Conservation (phyloP, 2,329 filamentous ascomycete genomes). For the Xenoacremonium recifei region DNA sequence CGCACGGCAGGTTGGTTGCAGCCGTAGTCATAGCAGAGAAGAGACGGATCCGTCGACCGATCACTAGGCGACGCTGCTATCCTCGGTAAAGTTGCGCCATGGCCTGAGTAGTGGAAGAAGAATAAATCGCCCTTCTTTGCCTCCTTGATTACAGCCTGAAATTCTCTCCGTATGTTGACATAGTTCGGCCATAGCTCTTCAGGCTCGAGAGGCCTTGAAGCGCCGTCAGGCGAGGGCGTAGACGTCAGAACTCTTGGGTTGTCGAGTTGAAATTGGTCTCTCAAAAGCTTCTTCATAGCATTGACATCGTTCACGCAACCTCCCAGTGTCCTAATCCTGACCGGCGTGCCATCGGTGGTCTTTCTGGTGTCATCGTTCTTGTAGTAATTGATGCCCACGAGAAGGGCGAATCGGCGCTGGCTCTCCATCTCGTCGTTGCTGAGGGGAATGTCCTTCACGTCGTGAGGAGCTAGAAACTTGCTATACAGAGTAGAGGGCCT, state of each 20-base stretch:
- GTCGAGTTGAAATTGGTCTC: not conserved
- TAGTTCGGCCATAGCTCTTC: slow-evolving; percentile 1
- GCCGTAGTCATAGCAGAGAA: slow-evolving; percentile 7
- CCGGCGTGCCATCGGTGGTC: not conserved
- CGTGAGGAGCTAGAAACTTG: too few relatives aligned
- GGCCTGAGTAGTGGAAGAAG: slow-evolving; percentile 11
- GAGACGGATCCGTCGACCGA: slow-evolving; percentile 4
- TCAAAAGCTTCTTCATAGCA: not conserved
- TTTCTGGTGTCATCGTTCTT: not conserved
- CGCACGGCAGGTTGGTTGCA: slow-evolving; percentile 3
- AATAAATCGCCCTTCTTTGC: slow-evolving; percentile 6
- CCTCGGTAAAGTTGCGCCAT: slow-evolving; percentile 2
- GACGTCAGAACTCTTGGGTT: slow-evolving; percentile 3
- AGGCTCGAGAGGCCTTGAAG: not conserved
- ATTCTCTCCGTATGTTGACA: slow-evolving; percentile 5
- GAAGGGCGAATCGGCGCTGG: too few relatives aligned
- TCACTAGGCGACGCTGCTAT: not conserved
- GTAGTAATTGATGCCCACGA: slow-evolving; percentile 1
- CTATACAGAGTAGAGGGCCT: too few relatives aligned
- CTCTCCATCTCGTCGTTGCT: too few relatives aligned
- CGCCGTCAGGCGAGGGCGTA: not conserved
- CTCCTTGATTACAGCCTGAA: not conserved
- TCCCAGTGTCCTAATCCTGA: not conserved
- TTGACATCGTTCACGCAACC: slow-evolving; percentile 6
- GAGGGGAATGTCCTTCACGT: too few relatives aligned